These are phyloP conservation scores for Meripilus lineatus DNA, from an alignment of 1,284 basidiomycete species.

Conservation along the genomic window DNA sequence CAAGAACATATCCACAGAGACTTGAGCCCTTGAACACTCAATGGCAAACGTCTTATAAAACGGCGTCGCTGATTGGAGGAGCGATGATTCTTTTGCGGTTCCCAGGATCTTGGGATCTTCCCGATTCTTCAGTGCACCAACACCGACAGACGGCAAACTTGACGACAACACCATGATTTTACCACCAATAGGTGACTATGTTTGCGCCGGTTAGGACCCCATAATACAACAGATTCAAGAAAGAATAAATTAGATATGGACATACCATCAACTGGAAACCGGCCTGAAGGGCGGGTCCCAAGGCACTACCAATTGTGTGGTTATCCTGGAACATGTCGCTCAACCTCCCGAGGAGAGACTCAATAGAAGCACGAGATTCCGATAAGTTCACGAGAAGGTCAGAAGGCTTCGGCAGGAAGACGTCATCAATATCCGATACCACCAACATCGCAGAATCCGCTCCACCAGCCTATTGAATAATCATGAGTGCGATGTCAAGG, in stretches of 20 bases:
- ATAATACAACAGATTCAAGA: constrained; percentile 2
- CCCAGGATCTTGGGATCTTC: constrained; percentile 97
- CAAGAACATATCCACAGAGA: constrained; percentile 99
- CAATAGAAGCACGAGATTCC: constrained; percentile 81
- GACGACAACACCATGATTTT: constrained; percentile 93
- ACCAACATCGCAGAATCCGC: constrained; percentile 94
- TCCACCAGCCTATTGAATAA: constrained; percentile 56
- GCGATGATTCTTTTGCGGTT: constrained; percentile 88
- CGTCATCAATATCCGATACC: constrained; percentile 94
- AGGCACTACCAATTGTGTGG: constrained; percentile 85
- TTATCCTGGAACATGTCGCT: constrained; percentile 98
- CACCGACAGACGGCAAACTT: constrained; percentile 84
- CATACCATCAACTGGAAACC: constrained; percentile 91
- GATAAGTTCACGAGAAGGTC: constrained; percentile 93
- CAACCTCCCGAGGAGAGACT: constrained; percentile 77
- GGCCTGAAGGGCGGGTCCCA: constrained; percentile 95
- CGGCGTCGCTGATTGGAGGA: constrained; percentile 84
- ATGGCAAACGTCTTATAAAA: constrained; percentile 99
- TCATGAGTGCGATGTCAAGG: constrained; percentile 4
- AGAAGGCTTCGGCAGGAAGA: constrained; percentile 95
- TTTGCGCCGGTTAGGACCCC: constrained; percentile 5
- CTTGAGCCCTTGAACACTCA: constrained; percentile 95
- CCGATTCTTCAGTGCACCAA: constrained; percentile 91
- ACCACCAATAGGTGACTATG: constrained; percentile 84
- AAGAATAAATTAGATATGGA: constrained; percentile 9